Conservation (phyloP, 345 rosid genomes). For the Brassica cretica region DNA sequence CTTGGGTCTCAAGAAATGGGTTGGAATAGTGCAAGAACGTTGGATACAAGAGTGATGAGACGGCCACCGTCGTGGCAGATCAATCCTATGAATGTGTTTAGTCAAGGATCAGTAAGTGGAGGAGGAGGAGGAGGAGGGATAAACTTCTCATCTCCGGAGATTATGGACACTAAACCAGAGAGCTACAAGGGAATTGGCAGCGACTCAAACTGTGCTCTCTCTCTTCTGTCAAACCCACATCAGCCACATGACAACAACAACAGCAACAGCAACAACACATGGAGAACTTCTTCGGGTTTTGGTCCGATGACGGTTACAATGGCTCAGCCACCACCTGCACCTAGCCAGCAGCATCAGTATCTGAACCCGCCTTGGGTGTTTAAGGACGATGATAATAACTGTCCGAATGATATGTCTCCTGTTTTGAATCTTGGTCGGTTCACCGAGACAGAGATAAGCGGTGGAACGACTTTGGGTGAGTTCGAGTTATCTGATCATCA, state of each 20-base stretch:
- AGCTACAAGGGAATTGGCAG: slow-evolving; percentile 61
- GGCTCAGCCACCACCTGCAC: slow-evolving; percentile 55
- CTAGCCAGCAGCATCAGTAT: slow-evolving; percentile 46
- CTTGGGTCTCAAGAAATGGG: slow-evolving; percentile 32
- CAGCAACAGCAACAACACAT: slow-evolving; percentile 39
- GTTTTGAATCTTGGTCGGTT: slow-evolving; percentile 55
- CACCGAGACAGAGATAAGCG: slow-evolving; percentile 45
- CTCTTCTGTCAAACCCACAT: slow-evolving; percentile 99
- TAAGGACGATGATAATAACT: slow-evolving; percentile 47
- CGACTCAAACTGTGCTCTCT: slow-evolving; percentile 96
- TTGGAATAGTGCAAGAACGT: slow-evolving; percentile 49
- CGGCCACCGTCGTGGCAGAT: slow-evolving; percentile 49
- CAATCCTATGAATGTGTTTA: slow-evolving; percentile 47
- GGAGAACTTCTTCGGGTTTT: slow-evolving; percentile 41
- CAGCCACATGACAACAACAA: slow-evolving; percentile 53
- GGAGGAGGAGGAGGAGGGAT: slow-evolving; percentile 38
- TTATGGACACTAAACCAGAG: slow-evolving; percentile 53
- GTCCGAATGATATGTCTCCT: slow-evolving; percentile 46
- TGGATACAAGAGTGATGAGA: slow-evolving; percentile 54
- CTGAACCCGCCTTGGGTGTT: slow-evolving; percentile 55
- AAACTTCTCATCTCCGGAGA: slow-evolving; percentile 51
- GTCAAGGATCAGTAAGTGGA: slow-evolving; percentile 49
- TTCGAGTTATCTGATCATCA: slow-evolving; percentile 49
- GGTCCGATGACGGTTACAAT: slow-evolving; percentile 47
- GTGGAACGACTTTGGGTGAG: slow-evolving; percentile 44